A percentile compares a stretch with the other conserved stretches of the same genome.
These are phyloP conservation scores for Ciborinia camelliae DNA, from an alignment of 2,329 filamentous ascomycete species.

Conservation along the genomic window DNA sequence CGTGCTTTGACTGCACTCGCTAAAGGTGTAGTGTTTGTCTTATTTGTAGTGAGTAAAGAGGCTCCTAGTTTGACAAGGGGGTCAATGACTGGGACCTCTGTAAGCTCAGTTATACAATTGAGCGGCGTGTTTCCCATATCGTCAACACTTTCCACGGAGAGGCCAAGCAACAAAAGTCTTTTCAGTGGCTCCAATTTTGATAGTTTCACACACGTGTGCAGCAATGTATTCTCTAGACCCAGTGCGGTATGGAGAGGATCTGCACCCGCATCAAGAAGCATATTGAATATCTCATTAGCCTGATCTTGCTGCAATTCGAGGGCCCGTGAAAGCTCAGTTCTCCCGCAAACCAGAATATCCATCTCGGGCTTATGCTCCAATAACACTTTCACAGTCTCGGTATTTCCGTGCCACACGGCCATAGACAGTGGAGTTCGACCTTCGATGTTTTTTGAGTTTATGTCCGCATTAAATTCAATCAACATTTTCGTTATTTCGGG, in stretches of 20 bases:
- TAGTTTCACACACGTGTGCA: neutral
- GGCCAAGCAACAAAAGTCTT: neutral
- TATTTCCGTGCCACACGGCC: neutral
- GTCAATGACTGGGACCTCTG: neutral
- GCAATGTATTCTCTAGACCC: neutral
- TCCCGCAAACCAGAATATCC: neutral
- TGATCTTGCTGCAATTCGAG: neutral
- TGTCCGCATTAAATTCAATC: neutral
- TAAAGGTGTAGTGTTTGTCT: neutral
- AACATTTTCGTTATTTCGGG: neutral
- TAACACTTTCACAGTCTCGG: neutral
- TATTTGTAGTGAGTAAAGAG: neutral
- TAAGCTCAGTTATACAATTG: neutral
- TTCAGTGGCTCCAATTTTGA: neutral
- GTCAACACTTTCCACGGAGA: neutral
- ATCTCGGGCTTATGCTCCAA: neutral
- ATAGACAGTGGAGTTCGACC: neutral
- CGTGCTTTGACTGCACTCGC: neutral
- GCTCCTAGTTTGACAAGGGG: neutral
- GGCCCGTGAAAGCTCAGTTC: neutral
- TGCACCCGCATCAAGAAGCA: neutral
- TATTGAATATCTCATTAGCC: neutral
- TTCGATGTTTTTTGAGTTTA: neutral
- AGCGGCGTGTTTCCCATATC: neutral
- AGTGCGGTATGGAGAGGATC: neutral